Conservation (phyloP, 352 stramenopile species). For the Albugo laibachii region DNA sequence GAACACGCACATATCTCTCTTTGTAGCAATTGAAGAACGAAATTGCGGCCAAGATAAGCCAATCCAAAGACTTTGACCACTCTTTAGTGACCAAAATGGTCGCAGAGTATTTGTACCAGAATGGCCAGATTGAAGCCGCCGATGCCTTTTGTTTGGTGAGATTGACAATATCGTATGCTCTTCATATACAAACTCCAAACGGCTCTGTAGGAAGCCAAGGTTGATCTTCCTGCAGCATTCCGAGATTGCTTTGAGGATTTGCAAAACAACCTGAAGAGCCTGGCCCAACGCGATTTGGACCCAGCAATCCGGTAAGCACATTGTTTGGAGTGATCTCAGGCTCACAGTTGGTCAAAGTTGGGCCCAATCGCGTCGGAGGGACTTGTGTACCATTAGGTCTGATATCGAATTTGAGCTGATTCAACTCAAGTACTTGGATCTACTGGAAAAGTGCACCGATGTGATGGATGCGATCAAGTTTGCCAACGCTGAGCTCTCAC, state of each 20-base stretch:
- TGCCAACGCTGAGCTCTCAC: constrained; percentile 32
- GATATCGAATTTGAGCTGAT: constrained; percentile 72
- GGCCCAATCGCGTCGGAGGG: constrained; percentile 27
- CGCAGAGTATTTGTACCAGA: constrained; percentile 58
- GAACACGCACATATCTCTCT: no score
- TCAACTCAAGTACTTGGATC: constrained; percentile 62
- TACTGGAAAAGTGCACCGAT: constrained; percentile 36
- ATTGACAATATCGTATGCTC: not conserved
- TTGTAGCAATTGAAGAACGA: no score
- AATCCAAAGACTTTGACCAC: constrained; percentile 34
- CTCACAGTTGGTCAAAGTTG: constrained; percentile 15
- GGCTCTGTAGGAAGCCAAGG: constrained; percentile 22
- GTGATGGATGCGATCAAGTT: constrained; percentile 53
- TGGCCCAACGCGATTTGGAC: constrained; percentile 40
- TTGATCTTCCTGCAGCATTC: constrained; percentile 27
- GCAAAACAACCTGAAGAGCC: constrained; percentile 34
- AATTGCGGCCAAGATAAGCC: constrained; percentile 22
- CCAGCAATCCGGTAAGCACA: constrained; percentile 37
- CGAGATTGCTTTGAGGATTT: constrained; percentile 48
- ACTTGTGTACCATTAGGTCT: constrained; percentile 25
- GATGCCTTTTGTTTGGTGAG: constrained; percentile 44
- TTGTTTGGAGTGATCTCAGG: not conserved
- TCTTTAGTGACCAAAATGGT: constrained; percentile 41
- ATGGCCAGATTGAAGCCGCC: constrained; percentile 49
- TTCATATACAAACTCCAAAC: not conserved